These are phyloP conservation scores for Tulasnella calospora DNA, from an alignment of 768 basidiomycete genomes.

Conservation along the genomic window DNA sequence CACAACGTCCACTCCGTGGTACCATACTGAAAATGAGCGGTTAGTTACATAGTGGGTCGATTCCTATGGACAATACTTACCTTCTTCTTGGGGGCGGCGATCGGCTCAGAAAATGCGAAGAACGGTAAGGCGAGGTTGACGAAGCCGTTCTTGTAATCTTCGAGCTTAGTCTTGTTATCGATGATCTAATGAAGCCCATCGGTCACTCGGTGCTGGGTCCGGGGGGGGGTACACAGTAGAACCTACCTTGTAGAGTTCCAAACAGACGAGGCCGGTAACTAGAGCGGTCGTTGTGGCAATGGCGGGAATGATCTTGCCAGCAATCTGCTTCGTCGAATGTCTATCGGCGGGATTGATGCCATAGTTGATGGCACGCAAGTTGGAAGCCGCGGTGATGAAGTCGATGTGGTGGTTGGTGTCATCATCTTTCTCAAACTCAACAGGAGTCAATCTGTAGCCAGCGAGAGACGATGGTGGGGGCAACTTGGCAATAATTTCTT, in stretches of 20 bases:
- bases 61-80: constrained; percentile 31
- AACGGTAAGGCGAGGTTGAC: constrained; percentile 96
- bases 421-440: constrained; percentile 99
- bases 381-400: constrained; percentile 96
- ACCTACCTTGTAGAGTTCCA: constrained; percentile 91
- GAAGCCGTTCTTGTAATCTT: constrained; percentile 97
- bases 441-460: constrained; percentile 92
- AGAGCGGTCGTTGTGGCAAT: constrained; percentile 98
- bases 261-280: constrained; percentile 89
- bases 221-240: neutral
- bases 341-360: constrained; percentile 78
- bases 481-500: constrained; percentile 59
- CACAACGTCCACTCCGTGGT: constrained; percentile 92
- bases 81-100: constrained; percentile 81
- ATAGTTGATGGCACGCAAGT: constrained; percentile 94
- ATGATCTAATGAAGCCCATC: constrained; percentile 59
- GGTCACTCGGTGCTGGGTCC: neutral
- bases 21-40: constrained; percentile 50
- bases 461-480: constrained; percentile 88
- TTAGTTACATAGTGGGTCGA: neutral
- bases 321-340: constrained; percentile 94
- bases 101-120: constrained; percentile 98
- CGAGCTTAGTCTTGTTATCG: constrained; percentile 88
- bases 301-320: constrained; percentile 98
- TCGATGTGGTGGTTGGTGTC: constrained; percentile 98